Evolutionary conservation across 2,329 filamentous ascomycete species (phyloP).

Genomic region (Rhexocercosporidium sp.): DNA sequence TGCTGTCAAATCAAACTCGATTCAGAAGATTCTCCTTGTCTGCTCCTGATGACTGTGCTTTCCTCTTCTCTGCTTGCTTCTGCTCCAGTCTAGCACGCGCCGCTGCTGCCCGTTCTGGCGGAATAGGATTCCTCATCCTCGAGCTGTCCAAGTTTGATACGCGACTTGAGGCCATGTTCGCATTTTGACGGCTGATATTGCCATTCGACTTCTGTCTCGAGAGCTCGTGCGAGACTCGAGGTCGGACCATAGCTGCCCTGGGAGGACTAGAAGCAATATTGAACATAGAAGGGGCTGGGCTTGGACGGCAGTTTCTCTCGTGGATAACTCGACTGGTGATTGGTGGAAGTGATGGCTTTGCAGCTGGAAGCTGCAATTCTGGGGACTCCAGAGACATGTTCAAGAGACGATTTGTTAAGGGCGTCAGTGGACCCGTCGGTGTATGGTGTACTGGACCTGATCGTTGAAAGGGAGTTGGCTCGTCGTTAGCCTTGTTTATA

Average conservation of each 20-base stretch:
- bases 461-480: conserved; percentile 30
- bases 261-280: conserved; percentile 40
- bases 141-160: conserved; percentile 30
- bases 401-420: conserved; percentile 30
- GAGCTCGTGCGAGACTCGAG: conserved; percentile 26
- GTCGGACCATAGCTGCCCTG: conserved; percentile 30
- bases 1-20: conserved; percentile 15
- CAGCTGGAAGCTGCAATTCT: conserved; percentile 26
- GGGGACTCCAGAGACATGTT: conserved; percentile 29
- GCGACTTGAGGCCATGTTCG: conserved; percentile 28
- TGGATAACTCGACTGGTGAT: conserved; percentile 24
- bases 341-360: conserved; percentile 28
- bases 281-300: conserved; percentile 38
- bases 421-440: conserved; percentile 17
- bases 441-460: conserved; percentile 36
- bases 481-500: conserved; percentile 31
- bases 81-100: conserved; percentile 42
- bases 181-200: conserved; percentile 19
- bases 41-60: conserved; percentile 21
- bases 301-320: conserved; percentile 29
- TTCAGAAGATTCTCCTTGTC: conserved; percentile 37
- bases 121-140: conserved; percentile 32
- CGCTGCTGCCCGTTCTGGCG: conserved; percentile 43
- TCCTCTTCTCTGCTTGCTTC: conserved; percentile 40
- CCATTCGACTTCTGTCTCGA: conserved; percentile 25